phyloP scores from a whole-genome alignment of 1,284 basidiomycete species.

The Boletus semigastroideus region DNA sequence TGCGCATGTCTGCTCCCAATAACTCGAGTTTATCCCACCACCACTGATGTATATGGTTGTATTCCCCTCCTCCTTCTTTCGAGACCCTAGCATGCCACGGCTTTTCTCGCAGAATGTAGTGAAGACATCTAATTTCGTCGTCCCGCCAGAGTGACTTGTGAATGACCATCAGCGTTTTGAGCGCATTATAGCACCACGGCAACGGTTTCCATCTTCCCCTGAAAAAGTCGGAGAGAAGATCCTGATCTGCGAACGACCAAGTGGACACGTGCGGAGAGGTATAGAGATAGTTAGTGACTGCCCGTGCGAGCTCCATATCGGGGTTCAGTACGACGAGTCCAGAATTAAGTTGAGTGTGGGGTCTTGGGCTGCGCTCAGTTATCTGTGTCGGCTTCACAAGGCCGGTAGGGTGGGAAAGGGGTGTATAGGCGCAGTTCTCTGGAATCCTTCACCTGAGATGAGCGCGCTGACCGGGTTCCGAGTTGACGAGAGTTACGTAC shows the following conservation, averaged over 20 bases:
- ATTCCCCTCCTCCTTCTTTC: slow-evolving; percentile 36
- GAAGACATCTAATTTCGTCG: slow-evolving; percentile 71
- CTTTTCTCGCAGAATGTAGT: slow-evolving; percentile 76
- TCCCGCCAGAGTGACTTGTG: slow-evolving; percentile 78
- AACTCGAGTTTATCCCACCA: slow-evolving; percentile 75
- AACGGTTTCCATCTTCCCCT: slow-evolving; percentile 71
- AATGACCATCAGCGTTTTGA: slow-evolving; percentile 73
- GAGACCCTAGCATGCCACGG: slow-evolving; percentile 62
- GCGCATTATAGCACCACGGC: slow-evolving; percentile 83
- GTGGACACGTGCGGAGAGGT: slow-evolving; percentile 67
- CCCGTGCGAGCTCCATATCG: slow-evolving; percentile 51
- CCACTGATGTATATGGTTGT: slow-evolving; percentile 60
- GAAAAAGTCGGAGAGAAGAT: slow-evolving; percentile 84
- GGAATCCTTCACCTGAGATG: slow-evolving; percentile 67
- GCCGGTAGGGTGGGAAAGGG: slow-evolving; percentile 53
- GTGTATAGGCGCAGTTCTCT: slow-evolving; percentile 82
- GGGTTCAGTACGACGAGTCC: slow-evolving; percentile 89
- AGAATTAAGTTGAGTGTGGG: slow-evolving; percentile 82
- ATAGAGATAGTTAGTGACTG: slow-evolving; percentile 60
- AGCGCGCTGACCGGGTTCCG: background rate
- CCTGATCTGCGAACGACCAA: slow-evolving; percentile 91
- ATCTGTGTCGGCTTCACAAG: slow-evolving; percentile 48
- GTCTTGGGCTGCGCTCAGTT: slow-evolving; percentile 56
- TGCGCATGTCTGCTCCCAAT: slow-evolving; percentile 38
- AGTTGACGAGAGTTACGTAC: slow-evolving; percentile 44